A percentile compares a stretch with the other conserved stretches of the same genome.
These are phyloP conservation scores for Solanum ossicruentum DNA, from an alignment of 257 asterid genomes.

Conservation along the genomic window DNA sequence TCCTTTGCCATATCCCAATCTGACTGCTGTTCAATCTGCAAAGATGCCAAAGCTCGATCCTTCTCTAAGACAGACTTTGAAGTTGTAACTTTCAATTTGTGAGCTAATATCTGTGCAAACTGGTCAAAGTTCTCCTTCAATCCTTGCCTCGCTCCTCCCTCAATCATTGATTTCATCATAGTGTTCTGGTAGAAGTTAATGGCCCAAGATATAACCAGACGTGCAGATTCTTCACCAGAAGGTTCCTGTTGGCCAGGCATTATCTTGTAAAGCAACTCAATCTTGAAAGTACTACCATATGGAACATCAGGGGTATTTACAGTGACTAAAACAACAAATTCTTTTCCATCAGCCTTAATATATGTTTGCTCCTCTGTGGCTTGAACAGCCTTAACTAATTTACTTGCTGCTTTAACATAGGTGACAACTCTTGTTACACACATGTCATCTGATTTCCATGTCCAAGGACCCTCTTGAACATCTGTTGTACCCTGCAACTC, in stretches of 20 bases:
- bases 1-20: slow-evolving; percentile 32
- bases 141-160: slow-evolving; percentile 70
- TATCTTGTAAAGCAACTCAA: slow-evolving; percentile 65
- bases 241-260: slow-evolving; percentile 31
- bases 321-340: slow-evolving; percentile 38
- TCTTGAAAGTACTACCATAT: slow-evolving; percentile 64
- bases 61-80: slow-evolving; percentile 28
- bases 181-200: slow-evolving; percentile 55
- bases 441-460: slow-evolving; percentile 31
- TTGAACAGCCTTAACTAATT: slow-evolving; percentile 65
- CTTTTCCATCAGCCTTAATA: slow-evolving; percentile 36
- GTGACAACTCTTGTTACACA: slow-evolving; percentile 49
- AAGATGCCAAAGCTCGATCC: slow-evolving; percentile 38
- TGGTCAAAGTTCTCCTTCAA: slow-evolving; percentile 68
- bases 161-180: slow-evolving; percentile 78
- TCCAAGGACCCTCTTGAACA: slow-evolving; percentile 65
- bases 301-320: slow-evolving; percentile 91
- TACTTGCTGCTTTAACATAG: slow-evolving; percentile 62
- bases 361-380: slow-evolving; percentile 78
- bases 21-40: slow-evolving; percentile 40
- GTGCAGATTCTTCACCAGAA: slow-evolving; percentile 45
- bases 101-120: slow-evolving; percentile 44
- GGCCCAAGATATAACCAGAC: slow-evolving; percentile 66
- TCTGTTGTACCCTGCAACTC: slow-evolving; percentile 64
- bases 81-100: slow-evolving; percentile 21